Evolutionary conservation across 2,329 filamentous ascomycete species (phyloP).

Genomic region (Incumbomyces lentus): DNA sequence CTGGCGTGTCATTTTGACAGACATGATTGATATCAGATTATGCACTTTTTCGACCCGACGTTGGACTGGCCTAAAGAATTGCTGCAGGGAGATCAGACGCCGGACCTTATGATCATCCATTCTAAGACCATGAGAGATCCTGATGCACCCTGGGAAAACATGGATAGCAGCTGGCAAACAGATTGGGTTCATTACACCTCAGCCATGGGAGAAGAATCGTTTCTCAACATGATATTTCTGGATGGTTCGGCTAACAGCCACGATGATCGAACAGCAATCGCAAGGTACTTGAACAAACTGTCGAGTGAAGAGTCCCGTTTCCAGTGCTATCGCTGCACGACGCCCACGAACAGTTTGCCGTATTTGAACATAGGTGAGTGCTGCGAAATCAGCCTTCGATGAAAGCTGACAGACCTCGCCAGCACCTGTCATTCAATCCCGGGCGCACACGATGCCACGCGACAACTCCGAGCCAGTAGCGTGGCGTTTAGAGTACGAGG

Average conservation of each 20-base stretch:
- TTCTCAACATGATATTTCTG: conserved; percentile 3
- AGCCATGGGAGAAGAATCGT: not conserved
- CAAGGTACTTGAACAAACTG: not conserved
- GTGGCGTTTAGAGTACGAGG: too few relatives aligned
- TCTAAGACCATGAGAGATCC: not conserved
- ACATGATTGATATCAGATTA: not conserved
- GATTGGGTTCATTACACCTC: conserved; percentile 6
- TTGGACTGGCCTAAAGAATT: conserved; percentile 3
- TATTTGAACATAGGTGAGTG: not conserved
- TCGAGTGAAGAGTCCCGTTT: not conserved
- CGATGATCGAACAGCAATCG: not conserved
- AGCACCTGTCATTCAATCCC: conserved; percentile 5
- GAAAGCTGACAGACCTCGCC: not conserved
- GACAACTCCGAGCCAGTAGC: too few relatives aligned
- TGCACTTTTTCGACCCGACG: conserved; percentile 4
- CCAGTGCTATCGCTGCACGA: not conserved
- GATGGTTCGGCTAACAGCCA: not conserved
- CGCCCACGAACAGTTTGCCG: not conserved
- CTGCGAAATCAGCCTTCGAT: too few relatives aligned
- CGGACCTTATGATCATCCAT: not conserved
- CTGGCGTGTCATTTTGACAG: too few relatives aligned
- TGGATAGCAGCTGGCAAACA: not conserved
- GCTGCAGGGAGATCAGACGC: not conserved
- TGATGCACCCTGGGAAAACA: conserved; percentile 1
- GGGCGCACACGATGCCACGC: not conserved